A percentile compares a stretch with the other conserved stretches of the same genome.
These are phyloP conservation scores for Diaporthe citri DNA, from an alignment of 2,329 filamentous ascomycete genomes.

Conservation along the genomic window DNA sequence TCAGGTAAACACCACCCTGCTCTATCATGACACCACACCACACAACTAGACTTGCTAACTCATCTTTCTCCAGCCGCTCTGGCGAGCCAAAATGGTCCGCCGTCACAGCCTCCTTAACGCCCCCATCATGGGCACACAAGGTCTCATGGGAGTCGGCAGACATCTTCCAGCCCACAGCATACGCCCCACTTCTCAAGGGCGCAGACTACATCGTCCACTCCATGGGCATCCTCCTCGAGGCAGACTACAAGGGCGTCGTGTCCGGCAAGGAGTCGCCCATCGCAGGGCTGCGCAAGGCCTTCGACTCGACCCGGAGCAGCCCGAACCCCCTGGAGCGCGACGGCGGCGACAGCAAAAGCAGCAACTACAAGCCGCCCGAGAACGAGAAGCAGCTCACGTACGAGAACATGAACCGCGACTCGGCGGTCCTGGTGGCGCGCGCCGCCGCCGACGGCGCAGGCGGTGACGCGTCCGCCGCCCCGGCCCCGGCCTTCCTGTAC, in stretches of 20 bases:
- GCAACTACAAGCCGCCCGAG: constrained; percentile 74
- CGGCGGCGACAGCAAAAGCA: constrained; percentile 69
- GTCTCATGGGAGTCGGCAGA: constrained; percentile 92
- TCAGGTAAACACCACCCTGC: constrained; percentile 73
- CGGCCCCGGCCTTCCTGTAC: constrained; percentile 77
- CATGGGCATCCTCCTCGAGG: constrained; percentile 96
- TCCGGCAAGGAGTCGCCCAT: constrained; percentile 87
- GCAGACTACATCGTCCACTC: constrained; percentile 92
- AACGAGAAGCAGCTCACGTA: constrained; percentile 87
- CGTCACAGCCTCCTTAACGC: constrained; percentile 76
- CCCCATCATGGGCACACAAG: constrained; percentile 84
- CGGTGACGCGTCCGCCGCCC: constrained; percentile 33
- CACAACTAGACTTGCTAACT: not conserved
- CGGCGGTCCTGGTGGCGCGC: constrained; percentile 84
- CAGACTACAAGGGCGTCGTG: constrained; percentile 95
- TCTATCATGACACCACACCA: no score
- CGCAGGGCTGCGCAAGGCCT: constrained; percentile 81
- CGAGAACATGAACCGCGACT: constrained; percentile 96
- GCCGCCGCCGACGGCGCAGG: constrained; percentile 78
- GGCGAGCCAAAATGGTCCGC: constrained; percentile 88
- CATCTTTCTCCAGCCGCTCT: constrained; percentile 74
- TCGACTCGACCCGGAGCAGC: constrained; percentile 73
- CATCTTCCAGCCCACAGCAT: constrained; percentile 85
- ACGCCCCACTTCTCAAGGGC: constrained; percentile 79
- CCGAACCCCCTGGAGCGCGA: constrained; percentile 77